Evolutionary conservation across 441 rosid genomes (phyloP), one percentile per base, ranked within the genome.

Genomic region (Melastoma candidum): DNA sequence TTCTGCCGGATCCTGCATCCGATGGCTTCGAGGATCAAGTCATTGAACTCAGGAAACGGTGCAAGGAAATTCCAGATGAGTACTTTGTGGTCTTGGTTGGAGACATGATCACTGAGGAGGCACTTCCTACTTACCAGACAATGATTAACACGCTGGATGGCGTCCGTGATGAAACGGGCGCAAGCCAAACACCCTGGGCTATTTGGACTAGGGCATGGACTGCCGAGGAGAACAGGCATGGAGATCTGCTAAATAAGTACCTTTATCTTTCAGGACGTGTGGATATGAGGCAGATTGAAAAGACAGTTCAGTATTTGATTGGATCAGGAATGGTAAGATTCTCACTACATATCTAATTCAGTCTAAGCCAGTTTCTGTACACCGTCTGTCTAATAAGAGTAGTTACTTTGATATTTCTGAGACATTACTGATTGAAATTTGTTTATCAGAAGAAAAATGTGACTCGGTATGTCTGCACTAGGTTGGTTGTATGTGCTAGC

Each of bases 181-280:
- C 96, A 25, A 87, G 98, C 69, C 90, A 47, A 39, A 77, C 80
- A 51, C 53, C 95, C 41, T 92, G 98, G 98, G 96, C 98, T 46
- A 51, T 79, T 47, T 92, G 98, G 98, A 87, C 88, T 0, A 79
- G 98, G 70, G 94, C 95, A 47, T 87, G 98, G 96, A 87, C 95
- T 14, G 98, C 98, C 7, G 98, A 92, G 73, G 98, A 92, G 66
- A 92, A 92, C 57, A 75, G 96, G 50, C 98, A 92, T 9, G 96
- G 95, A 4, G 98, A 87, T 71, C 90, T 92, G 24, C 78, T 92
- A 47, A 88, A 83, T 36, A 85, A 82, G 68, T 92, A 85, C 60
- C 95, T 87, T 49, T 92, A 92, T 75, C 66, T 92, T 44, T 76
- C 83, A 65, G 98, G 98, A 49, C 78, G 96, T 6, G 96, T 92